Conservation (phyloP, 371 early-diverging fungal species). For the Saksenaea oblongispora region DNA sequence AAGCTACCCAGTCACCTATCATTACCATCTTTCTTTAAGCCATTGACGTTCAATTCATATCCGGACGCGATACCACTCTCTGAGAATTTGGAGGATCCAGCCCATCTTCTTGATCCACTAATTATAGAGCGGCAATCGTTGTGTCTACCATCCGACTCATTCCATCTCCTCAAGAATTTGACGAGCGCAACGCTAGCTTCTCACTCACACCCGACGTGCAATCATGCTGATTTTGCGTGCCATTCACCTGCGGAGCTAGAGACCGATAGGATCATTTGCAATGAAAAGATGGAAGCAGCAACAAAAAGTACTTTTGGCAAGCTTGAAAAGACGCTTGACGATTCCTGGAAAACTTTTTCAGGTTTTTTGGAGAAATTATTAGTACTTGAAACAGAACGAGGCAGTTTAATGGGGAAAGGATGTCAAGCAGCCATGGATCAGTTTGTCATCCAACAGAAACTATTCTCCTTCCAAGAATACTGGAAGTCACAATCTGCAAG, state of each 20-base stretch:
- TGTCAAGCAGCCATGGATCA: slow-evolving; percentile 23
- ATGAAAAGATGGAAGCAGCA: slow-evolving; percentile 47
- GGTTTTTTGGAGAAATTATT: slow-evolving; percentile 34
- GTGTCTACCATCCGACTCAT: slow-evolving; percentile 60
- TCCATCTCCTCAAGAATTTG: slow-evolving; percentile 64
- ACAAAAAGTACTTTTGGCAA: slow-evolving; percentile 34
- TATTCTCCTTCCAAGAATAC: slow-evolving; percentile 21
- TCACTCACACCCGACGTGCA: slow-evolving; percentile 69
- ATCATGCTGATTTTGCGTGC: slow-evolving; percentile 62
- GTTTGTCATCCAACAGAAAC: slow-evolving; percentile 18
- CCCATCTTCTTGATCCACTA: slow-evolving; percentile 55
- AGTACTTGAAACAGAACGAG: slow-evolving; percentile 23
- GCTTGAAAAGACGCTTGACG: slow-evolving; percentile 24
- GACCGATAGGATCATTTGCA: slow-evolving; percentile 61
- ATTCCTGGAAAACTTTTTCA: slow-evolving; percentile 48
- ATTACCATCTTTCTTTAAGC: slow-evolving; percentile 32
- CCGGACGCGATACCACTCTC: slow-evolving; percentile 52
- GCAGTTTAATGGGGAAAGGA: slow-evolving; percentile 18
- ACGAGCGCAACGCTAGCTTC: slow-evolving; percentile 65
- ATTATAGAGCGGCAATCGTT: slow-evolving; percentile 53
- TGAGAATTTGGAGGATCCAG: slow-evolving; percentile 58
- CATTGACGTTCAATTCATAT: slow-evolving; percentile 53
- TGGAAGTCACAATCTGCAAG: slow-evolving; percentile 15
- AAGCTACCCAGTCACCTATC: slow-evolving; percentile 26
- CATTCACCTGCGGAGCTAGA: slow-evolving; percentile 72